Evolutionary conservation across 805 yeast species (phyloP).

Genomic region (Barnettozyma botsteinii): DNA sequence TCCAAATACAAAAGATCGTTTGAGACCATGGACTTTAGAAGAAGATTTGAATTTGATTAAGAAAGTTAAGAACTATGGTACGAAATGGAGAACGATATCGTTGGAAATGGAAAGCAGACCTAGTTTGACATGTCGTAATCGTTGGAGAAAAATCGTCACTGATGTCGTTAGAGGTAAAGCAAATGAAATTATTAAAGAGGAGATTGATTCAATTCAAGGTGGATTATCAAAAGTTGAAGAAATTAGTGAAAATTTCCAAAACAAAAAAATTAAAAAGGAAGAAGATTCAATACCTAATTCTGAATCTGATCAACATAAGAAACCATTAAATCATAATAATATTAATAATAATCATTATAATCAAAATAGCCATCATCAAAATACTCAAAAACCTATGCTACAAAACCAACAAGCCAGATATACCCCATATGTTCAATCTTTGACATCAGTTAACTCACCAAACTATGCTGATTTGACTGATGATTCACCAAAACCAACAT

Average conservation of each 20-base stretch:
- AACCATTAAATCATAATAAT: background rate
- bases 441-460: slow-evolving; percentile 4
- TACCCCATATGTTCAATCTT: slow-evolving; percentile 1
- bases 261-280: slow-evolving; percentile 8
- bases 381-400: too few relatives aligned
- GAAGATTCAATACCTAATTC: background rate
- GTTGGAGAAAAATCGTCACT: slow-evolving; percentile 86
- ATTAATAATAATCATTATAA: background rate
- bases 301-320: background rate
- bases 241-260: slow-evolving; percentile 20
- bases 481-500: slow-evolving; percentile 23
- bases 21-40: slow-evolving; percentile 71
- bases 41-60: slow-evolving; percentile 71
- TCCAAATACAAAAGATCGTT: slow-evolving; percentile 69
- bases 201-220: slow-evolving; percentile 49
- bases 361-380: slow-evolving; percentile 1
- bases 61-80: slow-evolving; percentile 66
- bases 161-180: slow-evolving; percentile 68
- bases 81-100: slow-evolving; percentile 85
- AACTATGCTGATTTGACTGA: slow-evolving; percentile 3
- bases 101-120: slow-evolving; percentile 71
- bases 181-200: slow-evolving; percentile 44
- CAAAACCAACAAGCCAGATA: slow-evolving; percentile 1
- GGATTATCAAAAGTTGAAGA: slow-evolving; percentile 26
- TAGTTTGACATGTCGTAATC: slow-evolving; percentile 80